phyloP scores from a whole-genome alignment of 1,284 basidiomycete species.

The Schizophyllum amplum region DNA sequence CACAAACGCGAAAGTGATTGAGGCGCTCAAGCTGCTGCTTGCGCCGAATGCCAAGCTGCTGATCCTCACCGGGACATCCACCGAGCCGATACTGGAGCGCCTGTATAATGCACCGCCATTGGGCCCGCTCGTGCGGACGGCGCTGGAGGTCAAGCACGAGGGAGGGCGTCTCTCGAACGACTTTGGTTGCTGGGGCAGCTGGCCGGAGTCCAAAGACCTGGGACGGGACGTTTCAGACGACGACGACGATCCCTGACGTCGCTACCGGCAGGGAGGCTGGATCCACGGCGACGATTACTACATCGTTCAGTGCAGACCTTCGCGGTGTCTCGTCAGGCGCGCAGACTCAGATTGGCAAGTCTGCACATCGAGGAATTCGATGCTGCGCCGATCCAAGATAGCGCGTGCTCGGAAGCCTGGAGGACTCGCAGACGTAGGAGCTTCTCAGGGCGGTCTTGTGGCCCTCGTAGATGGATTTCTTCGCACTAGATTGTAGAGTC shows the following conservation, averaged over 20 bases:
- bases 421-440: no score
- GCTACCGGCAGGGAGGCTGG: no score
- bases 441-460: no score
- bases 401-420: no score
- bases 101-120: constrained; percentile 27
- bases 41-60: constrained; percentile 30
- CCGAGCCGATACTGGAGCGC: constrained; percentile 23
- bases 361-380: no score
- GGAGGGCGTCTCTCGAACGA: constrained; percentile 28
- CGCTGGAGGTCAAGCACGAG: constrained; percentile 24
- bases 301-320: no score
- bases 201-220: constrained; percentile 30
- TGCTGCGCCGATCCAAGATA: no score
- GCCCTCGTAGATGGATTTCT: no score
- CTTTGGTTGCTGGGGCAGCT: constrained; percentile 34
- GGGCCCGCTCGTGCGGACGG: constrained; percentile 26
- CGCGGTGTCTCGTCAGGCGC: no score
- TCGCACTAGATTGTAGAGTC: no score
- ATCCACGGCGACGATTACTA: no score
- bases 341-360: no score
- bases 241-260: not conserved
- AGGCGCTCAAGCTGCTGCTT: constrained; percentile 28
- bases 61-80: constrained; percentile 29
- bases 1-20: constrained; percentile 28
- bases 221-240: constrained; percentile 11